These are phyloP conservation scores for Pseudognaphalium luteoalbum DNA, from an alignment of 129 eudicot genomes.

Conservation along the genomic window DNA sequence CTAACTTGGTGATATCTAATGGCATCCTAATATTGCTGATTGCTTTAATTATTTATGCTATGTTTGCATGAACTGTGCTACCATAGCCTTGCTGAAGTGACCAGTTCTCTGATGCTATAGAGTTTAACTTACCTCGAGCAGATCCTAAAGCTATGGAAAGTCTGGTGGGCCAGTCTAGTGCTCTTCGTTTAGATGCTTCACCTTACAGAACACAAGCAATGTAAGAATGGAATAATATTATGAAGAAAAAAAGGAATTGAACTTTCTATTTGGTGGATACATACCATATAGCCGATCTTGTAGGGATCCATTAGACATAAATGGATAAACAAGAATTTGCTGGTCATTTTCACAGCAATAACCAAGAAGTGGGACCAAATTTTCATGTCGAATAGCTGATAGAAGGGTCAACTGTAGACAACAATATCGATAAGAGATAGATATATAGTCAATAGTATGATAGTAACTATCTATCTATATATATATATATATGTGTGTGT, in stretches of 20 bases:
- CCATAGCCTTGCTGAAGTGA: too few relatives aligned
- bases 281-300: conserved; percentile 93
- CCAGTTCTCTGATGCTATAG: not conserved
- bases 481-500: too few relatives aligned
- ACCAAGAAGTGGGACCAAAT: conserved; percentile 85
- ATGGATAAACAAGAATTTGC: conserved; percentile 88
- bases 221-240: conserved; percentile 5
- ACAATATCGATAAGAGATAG: conserved; percentile 12
- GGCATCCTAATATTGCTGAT: conserved; percentile 5
- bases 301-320: conserved; percentile 89
- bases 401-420: conserved; percentile 68
- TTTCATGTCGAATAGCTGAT: conserved; percentile 70
- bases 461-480: not conserved
- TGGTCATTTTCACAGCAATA: conserved; percentile 81
- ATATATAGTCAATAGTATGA: conserved; percentile 17
- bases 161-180: conserved; percentile 87
- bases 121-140: conserved; percentile 72
- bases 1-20: conserved; percentile 4
- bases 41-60: conserved; percentile 4
- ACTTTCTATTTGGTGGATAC: conserved; percentile 19
- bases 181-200: conserved; percentile 67
- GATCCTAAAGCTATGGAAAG: conserved; percentile 88
- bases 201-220: conserved; percentile 43
- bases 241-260: not conserved
- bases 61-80: not conserved